Evolutionary conservation across 2,329 filamentous ascomycete species (phyloP).

Genomic region (Knoxdaviesia capensis): DNA sequence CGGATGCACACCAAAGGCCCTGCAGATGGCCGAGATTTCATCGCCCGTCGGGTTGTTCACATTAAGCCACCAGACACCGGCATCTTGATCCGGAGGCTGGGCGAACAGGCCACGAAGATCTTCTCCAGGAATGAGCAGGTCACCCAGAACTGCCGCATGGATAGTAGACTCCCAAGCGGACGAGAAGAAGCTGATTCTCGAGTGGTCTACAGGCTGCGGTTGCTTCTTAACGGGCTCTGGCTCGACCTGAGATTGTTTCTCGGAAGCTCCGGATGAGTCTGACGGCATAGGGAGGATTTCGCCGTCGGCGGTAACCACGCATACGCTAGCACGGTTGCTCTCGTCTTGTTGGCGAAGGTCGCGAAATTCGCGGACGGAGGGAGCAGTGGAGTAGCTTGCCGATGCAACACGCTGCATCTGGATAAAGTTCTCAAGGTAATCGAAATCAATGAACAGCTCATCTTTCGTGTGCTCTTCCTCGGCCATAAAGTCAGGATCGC

Average conservation of each 20-base stretch:
- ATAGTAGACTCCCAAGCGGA: slow-evolving; percentile 88
- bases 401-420: slow-evolving; percentile 32
- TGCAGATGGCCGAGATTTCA: slow-evolving; percentile 72
- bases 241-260: slow-evolving; percentile 17
- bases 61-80: slow-evolving; percentile 98
- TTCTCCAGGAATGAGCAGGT: slow-evolving; percentile 74
- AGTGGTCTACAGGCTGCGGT: slow-evolving; percentile 32
- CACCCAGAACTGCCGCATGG: slow-evolving; percentile 73
- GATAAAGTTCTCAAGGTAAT: slow-evolving; percentile 85
- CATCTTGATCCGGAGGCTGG: slow-evolving; percentile 36
- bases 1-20: slow-evolving; percentile 88
- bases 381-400: slow-evolving; percentile 27
- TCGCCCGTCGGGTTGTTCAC: slow-evolving; percentile 78
- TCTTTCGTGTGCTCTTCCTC: slow-evolving; percentile 63
- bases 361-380: slow-evolving; percentile 32
- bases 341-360: slow-evolving; percentile 30
- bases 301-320: slow-evolving; percentile 27
- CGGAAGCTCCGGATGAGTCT: slow-evolving; percentile 19
- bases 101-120: slow-evolving; percentile 73
- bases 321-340: not conserved
- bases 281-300: slow-evolving; percentile 35
- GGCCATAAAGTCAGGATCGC: slow-evolving; percentile 31
- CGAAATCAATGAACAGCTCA: slow-evolving; percentile 74
- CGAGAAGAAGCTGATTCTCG: slow-evolving; percentile 92
- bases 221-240: too few species aligned